A percentile compares a stretch with the other conserved stretches of the same genome.
phyloP scores from a whole-genome alignment of 176 grass and related monocot species.

The Zoysia pacifica region DNA sequence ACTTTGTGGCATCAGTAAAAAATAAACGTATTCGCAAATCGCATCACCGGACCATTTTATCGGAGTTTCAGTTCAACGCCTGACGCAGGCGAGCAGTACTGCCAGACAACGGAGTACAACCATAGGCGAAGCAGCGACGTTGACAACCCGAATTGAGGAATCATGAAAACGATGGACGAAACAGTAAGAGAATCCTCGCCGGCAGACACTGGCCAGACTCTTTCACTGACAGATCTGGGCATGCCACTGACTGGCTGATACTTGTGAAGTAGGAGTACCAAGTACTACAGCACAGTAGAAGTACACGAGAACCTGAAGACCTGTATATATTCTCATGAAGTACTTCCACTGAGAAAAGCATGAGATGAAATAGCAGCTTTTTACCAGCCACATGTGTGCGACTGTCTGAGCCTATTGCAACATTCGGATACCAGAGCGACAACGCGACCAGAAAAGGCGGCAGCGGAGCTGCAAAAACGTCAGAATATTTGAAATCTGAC shows the following conservation, averaged over 20 bases:
- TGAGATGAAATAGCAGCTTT: background rate
- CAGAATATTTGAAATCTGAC: background rate
- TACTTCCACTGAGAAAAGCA: background rate
- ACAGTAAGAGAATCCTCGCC: background rate
- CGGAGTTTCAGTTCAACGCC: background rate
- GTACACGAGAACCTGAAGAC: background rate
- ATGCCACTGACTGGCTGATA: background rate
- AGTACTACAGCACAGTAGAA: too few species aligned
- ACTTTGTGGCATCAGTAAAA: background rate
- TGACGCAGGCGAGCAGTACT: constrained; percentile 6
- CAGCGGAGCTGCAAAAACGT: background rate
- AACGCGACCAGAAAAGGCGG: background rate
- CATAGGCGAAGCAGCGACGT: constrained; percentile 12
- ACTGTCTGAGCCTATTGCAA: background rate
- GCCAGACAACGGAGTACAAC: background rate
- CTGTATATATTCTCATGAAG: background rate
- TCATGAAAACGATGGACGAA: background rate
- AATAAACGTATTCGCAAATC: background rate
- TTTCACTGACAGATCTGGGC: background rate
- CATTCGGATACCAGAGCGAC: constrained; percentile 5
- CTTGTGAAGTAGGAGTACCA: too few species aligned
- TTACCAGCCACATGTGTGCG: background rate
- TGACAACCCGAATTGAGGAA: constrained; percentile 16
- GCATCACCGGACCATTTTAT: background rate
- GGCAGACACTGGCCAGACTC: background rate